Conservation (phyloP, 2,329 filamentous ascomycete species). For the Fusarium torreyae region DNA sequence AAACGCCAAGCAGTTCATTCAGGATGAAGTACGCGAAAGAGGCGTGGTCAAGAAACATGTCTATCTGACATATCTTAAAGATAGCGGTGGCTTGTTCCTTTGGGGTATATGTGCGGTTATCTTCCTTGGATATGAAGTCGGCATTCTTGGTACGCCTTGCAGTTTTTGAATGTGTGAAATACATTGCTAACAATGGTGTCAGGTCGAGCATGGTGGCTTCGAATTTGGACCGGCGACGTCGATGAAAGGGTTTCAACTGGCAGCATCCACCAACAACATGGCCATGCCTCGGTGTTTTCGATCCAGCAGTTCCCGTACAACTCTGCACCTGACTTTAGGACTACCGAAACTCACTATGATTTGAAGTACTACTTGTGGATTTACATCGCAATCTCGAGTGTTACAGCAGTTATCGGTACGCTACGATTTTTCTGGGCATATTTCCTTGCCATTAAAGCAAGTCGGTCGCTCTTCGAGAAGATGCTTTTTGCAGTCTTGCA, state of each 20-base stretch:
- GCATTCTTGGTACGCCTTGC: constrained; percentile 65
- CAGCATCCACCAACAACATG: constrained; percentile 54
- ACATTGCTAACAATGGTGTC: constrained; percentile 12
- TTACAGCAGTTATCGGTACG: constrained; percentile 72
- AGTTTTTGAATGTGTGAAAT: neutral
- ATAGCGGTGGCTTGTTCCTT: constrained; percentile 74
- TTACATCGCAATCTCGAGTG: constrained; percentile 78
- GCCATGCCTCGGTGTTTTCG: constrained; percentile 62
- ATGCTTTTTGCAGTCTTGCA: constrained; percentile 78
- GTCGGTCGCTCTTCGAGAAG: constrained; percentile 76
- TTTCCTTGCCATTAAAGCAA: constrained; percentile 76
- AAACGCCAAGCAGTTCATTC: constrained; percentile 78
- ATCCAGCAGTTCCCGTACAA: constrained; percentile 64
- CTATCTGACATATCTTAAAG: constrained; percentile 77
- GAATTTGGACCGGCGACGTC: constrained; percentile 69
- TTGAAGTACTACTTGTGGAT: constrained; percentile 78
- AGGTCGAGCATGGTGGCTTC: constrained; percentile 75
- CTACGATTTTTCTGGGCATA: constrained; percentile 75
- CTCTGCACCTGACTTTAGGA: constrained; percentile 52
- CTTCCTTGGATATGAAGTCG: constrained; percentile 68
- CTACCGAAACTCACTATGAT: constrained; percentile 54
- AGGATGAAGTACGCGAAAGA: constrained; percentile 80
- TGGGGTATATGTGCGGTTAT: constrained; percentile 70
- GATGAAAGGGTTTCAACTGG: constrained; percentile 35
- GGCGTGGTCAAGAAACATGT: constrained; percentile 78